phyloP scores from a whole-genome alignment of 2,329 filamentous ascomycete genomes.

The Boeremia lycopersici region DNA sequence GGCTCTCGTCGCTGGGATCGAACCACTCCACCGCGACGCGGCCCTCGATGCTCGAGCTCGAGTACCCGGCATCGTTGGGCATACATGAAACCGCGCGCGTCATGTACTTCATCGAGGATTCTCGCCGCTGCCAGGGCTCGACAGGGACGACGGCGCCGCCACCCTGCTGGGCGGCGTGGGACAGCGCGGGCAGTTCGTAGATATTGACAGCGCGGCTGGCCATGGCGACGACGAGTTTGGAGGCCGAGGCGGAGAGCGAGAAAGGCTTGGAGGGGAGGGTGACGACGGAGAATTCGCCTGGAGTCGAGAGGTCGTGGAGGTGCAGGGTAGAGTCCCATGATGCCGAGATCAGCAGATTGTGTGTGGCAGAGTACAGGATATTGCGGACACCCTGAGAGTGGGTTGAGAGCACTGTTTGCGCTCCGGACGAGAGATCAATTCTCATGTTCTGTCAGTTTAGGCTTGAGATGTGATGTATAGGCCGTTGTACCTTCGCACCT shows the following conservation, averaged over 20 bases:
- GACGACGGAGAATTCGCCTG: conserved; percentile 66
- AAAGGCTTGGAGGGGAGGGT: conserved; percentile 85
- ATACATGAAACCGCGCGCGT: conserved; percentile 93
- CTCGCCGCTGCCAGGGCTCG: conserved; percentile 88
- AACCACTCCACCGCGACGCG: conserved; percentile 98
- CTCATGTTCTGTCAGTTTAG: conserved; percentile 40
- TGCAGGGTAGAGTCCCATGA: conserved; percentile 95
- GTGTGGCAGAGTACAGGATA: conserved; percentile 78
- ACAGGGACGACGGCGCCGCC: conserved; percentile 53
- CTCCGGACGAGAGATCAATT: conserved; percentile 74
- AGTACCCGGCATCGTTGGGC: conserved; percentile 95
- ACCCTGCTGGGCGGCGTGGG: conserved; percentile 40
- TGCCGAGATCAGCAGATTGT: conserved; percentile 81
- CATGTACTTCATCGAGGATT: conserved; percentile 95
- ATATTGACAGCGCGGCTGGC: conserved; percentile 91
- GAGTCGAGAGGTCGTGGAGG: conserved; percentile 70
- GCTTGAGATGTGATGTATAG: background rate
- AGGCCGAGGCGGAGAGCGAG: conserved; percentile 76
- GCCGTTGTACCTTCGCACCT: conserved; percentile 72
- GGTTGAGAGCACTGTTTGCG: conserved; percentile 75
- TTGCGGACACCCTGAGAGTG: conserved; percentile 81
- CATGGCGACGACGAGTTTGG: conserved; percentile 95
- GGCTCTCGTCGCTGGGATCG: conserved; percentile 83
- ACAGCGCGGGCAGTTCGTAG: conserved; percentile 80
- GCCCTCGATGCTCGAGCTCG: conserved; percentile 90